A percentile compares a stretch with the other conserved stretches of the same genome.
Evolutionary conservation across 2,329 filamentous ascomycete species (phyloP).

Genomic region (Fusarium newnesense): DNA sequence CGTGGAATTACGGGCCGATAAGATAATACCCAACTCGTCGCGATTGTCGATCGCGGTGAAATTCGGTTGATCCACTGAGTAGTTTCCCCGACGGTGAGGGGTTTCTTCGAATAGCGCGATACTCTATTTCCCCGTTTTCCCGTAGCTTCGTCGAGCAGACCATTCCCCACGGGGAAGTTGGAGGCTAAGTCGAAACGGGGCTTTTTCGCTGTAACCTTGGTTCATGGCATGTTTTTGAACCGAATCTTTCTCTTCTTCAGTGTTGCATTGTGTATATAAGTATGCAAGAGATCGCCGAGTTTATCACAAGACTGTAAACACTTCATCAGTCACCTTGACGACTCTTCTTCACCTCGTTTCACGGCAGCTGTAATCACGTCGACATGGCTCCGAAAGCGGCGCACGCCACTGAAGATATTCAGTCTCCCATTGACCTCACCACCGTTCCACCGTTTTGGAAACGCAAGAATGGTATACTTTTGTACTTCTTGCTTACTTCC

Average conservation of each 20-base stretch:
- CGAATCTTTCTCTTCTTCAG: neutral
- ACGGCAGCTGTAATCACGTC: neutral
- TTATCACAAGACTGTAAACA: neutral
- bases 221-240: neutral
- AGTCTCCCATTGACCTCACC: slow-evolving; percentile 47
- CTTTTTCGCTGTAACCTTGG: neutral
- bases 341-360: neutral
- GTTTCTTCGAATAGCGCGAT: neutral
- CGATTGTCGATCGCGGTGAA: slow-evolving; percentile 5
- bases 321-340: neutral
- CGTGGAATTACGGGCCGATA: slow-evolving; percentile 19
- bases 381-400: slow-evolving; percentile 50
- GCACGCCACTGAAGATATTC: slow-evolving; percentile 45
- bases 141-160: neutral
- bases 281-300: neutral
- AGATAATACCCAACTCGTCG: neutral
- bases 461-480: slow-evolving; percentile 54
- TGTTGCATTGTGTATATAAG: slow-evolving; percentile 16
- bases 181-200: slow-evolving; percentile 3
- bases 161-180: slow-evolving; percentile 36
- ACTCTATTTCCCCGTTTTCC: slow-evolving; percentile 25
- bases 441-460: slow-evolving; percentile 49
- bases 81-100: slow-evolving; percentile 19
- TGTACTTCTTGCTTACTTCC: slow-evolving; percentile 56
- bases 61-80: neutral